A percentile compares a stretch with the other conserved stretches of the same genome.
Evolutionary conservation across 331 rosid species (phyloP).

Genomic region (Quercus lobata): DNA sequence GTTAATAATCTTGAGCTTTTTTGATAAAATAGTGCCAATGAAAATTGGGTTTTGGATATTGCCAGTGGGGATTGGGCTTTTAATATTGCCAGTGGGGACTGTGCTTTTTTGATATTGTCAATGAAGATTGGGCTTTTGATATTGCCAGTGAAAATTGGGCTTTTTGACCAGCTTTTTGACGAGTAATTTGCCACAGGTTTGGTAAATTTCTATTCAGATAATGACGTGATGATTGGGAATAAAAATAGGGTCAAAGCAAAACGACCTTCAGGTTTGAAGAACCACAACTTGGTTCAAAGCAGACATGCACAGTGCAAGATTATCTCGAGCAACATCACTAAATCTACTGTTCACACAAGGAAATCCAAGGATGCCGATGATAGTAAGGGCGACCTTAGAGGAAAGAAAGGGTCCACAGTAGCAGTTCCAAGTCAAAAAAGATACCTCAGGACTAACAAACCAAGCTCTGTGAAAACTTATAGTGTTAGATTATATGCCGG

Average conservation of each 20-base stretch:
- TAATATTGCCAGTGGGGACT: no score
- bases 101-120: no score
- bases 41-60: no score
- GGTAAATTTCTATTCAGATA: constrained; percentile 47
- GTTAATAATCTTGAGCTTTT: no score
- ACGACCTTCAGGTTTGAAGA: constrained; percentile 46
- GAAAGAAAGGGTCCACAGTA: constrained; percentile 28
- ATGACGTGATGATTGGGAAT: constrained; percentile 59
- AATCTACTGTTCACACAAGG: constrained; percentile 28
- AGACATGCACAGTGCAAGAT: constrained; percentile 46
- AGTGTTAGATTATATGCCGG: constrained; percentile 13
- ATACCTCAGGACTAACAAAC: constrained; percentile 31
- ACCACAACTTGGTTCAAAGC: constrained; percentile 31
- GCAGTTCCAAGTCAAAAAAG: constrained; percentile 38
- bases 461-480: constrained; percentile 22
- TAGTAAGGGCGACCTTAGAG: constrained; percentile 18
- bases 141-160: no score
- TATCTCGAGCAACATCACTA: constrained; percentile 27
- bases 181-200: background rate
- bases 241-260: constrained; percentile 41
- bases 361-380: constrained; percentile 33
- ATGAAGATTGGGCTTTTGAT: no score
- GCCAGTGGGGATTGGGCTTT: no score
- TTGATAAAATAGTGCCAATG: no score
- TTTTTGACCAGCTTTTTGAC: no score